Percentiles rank a stretch among this genome's conserved stretches.
Conservation (phyloP, 2,329 filamentous ascomycete species). For the Xylaria sp. region DNA sequence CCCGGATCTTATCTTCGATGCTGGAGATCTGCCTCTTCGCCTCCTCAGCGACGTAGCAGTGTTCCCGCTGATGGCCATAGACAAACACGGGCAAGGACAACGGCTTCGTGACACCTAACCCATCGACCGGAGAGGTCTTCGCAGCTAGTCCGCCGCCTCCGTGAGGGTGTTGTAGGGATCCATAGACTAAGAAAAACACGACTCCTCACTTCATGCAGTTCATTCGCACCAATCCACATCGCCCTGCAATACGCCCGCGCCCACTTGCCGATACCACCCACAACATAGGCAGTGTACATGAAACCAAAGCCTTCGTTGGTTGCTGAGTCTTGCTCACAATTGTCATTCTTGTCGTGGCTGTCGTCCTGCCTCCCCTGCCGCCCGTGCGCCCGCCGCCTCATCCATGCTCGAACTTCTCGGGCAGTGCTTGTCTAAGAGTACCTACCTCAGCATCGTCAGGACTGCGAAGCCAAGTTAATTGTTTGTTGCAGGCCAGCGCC, state of each 20-base stretch:
- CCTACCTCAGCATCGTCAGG: conserved; percentile 12
- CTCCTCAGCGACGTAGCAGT: conserved; percentile 7
- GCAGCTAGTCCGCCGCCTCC: conserved; percentile 1
- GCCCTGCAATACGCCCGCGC: conserved; percentile 15
- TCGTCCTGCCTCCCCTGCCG: conserved; percentile 7
- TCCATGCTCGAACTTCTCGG: conserved; percentile 8
- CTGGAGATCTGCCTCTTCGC: conserved; percentile 5
- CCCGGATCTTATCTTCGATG: conserved; percentile 22
- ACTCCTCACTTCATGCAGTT: conserved; percentile 28
- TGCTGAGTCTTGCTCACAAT: conserved; percentile 11
- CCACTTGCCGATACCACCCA: conserved; percentile 25
- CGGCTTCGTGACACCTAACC: conserved; percentile 17
- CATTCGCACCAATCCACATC: conserved; percentile 25
- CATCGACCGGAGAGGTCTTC: background rate
- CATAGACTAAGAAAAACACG: conserved; percentile 12
- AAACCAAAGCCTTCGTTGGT: conserved; percentile 2
- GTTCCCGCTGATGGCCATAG: background rate
- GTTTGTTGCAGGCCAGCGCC: conserved; percentile 16
- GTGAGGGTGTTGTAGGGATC: conserved; percentile 12
- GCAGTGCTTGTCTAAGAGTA: conserved; percentile 5
- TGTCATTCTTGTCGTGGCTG: conserved; percentile 16
- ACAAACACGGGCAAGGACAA: conserved; percentile 2
- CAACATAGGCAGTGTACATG: conserved; percentile 19
- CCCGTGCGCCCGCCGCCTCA: conserved; percentile 14
- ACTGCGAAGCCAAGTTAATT: conserved; percentile 2